Evolutionary conservation across 768 basidiomycete species (phyloP).

Genomic region (Hortiboletus campestris): DNA sequence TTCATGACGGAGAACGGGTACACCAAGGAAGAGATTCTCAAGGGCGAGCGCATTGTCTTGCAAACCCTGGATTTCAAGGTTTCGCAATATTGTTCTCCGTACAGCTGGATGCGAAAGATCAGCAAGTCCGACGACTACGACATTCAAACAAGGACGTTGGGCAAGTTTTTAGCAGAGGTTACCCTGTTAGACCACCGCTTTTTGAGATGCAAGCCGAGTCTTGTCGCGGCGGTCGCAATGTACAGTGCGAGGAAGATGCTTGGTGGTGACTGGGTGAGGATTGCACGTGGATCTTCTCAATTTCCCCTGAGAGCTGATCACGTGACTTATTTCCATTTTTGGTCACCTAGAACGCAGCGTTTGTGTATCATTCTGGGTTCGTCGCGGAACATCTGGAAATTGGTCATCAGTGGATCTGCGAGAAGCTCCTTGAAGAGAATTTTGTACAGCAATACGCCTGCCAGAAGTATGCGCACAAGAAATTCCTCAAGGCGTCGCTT

Average conservation of each 20-base stretch:
- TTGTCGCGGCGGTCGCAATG: constrained; percentile 96
- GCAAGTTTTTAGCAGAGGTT: constrained; percentile 97
- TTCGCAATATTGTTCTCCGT: constrained; percentile 98
- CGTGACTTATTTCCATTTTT: constrained; percentile 33
- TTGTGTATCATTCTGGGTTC: constrained; percentile 90
- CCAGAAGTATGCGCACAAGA: constrained; percentile 97
- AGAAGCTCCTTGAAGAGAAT: constrained; percentile 74
- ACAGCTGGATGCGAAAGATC: constrained; percentile 98
- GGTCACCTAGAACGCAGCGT: constrained; percentile 71
- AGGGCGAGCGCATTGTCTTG: constrained; percentile 95
- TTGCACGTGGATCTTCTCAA: constrained; percentile 22
- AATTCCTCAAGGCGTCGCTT: constrained; percentile 88
- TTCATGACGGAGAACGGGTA: constrained; percentile 97
- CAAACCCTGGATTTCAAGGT: constrained; percentile 94
- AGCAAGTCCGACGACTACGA: constrained; percentile 99
- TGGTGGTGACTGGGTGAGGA: constrained; percentile 90
- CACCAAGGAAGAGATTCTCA: constrained; percentile 92
- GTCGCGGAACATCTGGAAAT: constrained; percentile 84
- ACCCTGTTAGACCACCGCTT: constrained; percentile 92
- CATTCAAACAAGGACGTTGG: constrained; percentile 93
- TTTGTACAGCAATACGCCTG: constrained; percentile 87
- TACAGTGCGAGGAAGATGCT: constrained; percentile 94
- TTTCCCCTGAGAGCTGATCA: constrained; percentile 17
- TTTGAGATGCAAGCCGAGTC: constrained; percentile 87
- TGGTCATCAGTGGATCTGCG: constrained; percentile 79